Evolutionary conservation across 257 asterid species (phyloP).

Genomic region (Oldenlandia corymbosa): DNA sequence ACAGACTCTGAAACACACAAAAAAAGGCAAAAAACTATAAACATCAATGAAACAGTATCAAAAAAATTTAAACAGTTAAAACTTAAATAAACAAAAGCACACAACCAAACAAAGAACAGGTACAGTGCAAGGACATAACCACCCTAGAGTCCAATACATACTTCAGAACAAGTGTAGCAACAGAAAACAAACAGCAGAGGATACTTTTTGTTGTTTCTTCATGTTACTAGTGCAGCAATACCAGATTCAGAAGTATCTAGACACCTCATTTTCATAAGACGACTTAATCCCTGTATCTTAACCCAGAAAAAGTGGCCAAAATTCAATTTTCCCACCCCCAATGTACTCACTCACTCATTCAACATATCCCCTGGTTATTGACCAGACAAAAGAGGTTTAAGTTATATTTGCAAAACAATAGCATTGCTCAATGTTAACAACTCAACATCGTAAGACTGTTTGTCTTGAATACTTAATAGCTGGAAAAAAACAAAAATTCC

Average conservation of each 20-base stretch:
- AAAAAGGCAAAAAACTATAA: no score
- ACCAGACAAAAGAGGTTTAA: background rate
- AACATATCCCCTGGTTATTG: background rate
- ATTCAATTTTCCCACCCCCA: background rate
- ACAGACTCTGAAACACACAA: constrained; percentile 1
- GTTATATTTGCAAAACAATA: background rate
- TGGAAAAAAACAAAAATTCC: no score
- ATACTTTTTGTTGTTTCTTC: background rate
- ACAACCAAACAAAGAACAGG: background rate
- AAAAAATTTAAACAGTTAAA: background rate
- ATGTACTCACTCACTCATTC: background rate
- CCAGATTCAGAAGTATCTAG: background rate
- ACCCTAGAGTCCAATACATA: background rate
- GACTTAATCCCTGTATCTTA: background rate
- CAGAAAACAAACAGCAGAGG: background rate
- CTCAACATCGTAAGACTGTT: no score
- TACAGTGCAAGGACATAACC: background rate
- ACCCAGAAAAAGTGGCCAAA: background rate
- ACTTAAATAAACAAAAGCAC: background rate
- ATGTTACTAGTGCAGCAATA: background rate
- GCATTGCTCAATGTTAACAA: no score
- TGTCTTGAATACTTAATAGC: no score
- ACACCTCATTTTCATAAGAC: background rate
- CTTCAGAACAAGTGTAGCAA: no score
- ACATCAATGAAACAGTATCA: background rate